These are phyloP conservation scores for Cryptosporidium ubiquitum DNA, from an alignment of 169 alveolate species.

Conservation along the genomic window DNA sequence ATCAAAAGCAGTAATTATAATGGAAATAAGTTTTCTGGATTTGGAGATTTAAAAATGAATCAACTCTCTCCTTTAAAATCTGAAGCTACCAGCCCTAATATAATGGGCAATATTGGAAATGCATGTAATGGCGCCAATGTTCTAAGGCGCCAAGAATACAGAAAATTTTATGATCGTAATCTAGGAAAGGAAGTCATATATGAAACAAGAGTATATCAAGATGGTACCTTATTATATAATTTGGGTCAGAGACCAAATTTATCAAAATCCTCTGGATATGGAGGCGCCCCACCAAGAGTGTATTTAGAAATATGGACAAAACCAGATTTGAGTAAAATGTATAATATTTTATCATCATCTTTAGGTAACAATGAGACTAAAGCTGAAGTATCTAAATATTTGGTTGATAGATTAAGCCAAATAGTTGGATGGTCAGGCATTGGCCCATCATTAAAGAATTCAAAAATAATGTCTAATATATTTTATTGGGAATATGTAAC, in stretches of 20 bases:
- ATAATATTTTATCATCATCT: neutral
- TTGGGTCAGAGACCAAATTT: conserved; percentile 40
- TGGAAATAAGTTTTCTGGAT: neutral
- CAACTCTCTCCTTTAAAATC: conserved; percentile 29
- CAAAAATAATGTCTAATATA: conserved; percentile 51
- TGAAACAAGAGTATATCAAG: conserved; percentile 69
- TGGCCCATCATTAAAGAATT: conserved; percentile 51
- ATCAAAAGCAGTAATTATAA: neutral
- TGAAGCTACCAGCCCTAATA: neutral
- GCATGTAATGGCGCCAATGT: neutral
- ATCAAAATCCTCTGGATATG: neutral
- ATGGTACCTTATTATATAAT: conserved; percentile 18
- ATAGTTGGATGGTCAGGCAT: conserved; percentile 60
- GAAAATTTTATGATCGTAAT: conserved; percentile 69
- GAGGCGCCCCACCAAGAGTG: neutral
- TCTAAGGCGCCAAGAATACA: conserved; percentile 41
- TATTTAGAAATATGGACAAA: conserved; percentile 71
- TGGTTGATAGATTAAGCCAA: conserved; percentile 11
- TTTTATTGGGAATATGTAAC: conserved; percentile 66
- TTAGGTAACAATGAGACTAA: neutral
- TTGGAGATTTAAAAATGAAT: neutral
- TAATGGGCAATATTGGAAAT: neutral
- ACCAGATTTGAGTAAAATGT: conserved; percentile 40
- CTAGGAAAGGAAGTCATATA: conserved; percentile 55
- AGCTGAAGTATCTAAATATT: conserved; percentile 25